A percentile compares a stretch with the other conserved stretches of the same genome.
phyloP scores from a whole-genome alignment of 306 rosid genomes.

The Pachyrhizus erosus region DNA sequence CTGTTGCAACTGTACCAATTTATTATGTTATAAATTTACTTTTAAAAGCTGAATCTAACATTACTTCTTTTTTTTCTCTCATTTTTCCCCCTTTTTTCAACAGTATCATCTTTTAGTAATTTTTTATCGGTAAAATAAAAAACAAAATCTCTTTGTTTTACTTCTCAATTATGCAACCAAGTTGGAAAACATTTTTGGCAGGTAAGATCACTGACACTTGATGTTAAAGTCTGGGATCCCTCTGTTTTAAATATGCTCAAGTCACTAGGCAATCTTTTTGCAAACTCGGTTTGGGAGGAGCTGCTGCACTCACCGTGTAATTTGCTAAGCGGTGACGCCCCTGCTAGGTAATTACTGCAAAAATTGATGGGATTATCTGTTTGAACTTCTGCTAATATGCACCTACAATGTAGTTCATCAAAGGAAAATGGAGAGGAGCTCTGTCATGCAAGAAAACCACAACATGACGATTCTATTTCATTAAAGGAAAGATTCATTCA shows the following conservation, averaged over 20 bases:
- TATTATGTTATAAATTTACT: neutral
- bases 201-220: slow-evolving; percentile 86
- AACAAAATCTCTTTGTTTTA: slow-evolving; percentile 6
- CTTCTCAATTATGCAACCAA: slow-evolving; percentile 40
- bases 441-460: slow-evolving; percentile 59
- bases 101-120: neutral
- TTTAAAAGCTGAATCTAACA: neutral
- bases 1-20: neutral
- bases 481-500: slow-evolving; percentile 76
- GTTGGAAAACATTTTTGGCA: slow-evolving; percentile 49
- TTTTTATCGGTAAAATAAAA: slow-evolving; percentile 12
- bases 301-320: slow-evolving; percentile 53
- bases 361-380: slow-evolving; percentile 28
- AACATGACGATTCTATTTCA: slow-evolving; percentile 65
- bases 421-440: slow-evolving; percentile 48
- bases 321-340: slow-evolving; percentile 47
- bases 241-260: slow-evolving; percentile 66
- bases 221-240: slow-evolving; percentile 86
- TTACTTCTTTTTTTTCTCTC: slow-evolving; percentile 3
- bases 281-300: slow-evolving; percentile 87
- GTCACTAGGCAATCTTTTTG: slow-evolving; percentile 70
- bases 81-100: neutral
- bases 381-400: slow-evolving; percentile 40
- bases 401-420: slow-evolving; percentile 54
- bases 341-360: slow-evolving; percentile 54